These are phyloP conservation scores for Trichoderma gracile DNA, from an alignment of 2,329 filamentous ascomycete genomes.

Conservation along the genomic window DNA sequence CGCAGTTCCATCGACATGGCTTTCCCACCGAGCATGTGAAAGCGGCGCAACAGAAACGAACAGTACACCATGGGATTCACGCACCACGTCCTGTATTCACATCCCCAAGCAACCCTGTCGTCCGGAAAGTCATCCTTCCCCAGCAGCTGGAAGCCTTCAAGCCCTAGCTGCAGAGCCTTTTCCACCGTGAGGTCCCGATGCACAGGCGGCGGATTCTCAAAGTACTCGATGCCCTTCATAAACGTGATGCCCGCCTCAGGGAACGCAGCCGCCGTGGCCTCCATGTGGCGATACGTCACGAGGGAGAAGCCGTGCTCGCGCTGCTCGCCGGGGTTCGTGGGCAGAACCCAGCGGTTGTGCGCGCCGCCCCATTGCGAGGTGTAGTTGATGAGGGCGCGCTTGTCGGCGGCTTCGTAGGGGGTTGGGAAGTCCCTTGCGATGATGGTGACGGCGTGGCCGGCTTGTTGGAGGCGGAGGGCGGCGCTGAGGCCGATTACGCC, in stretches of 20 bases:
- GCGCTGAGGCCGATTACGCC: constrained; percentile 52
- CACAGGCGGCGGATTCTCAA: constrained; percentile 44
- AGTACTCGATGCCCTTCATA: constrained; percentile 50
- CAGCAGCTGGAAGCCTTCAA: constrained; percentile 42
- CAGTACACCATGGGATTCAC: constrained; percentile 55
- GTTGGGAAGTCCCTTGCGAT: constrained; percentile 50
- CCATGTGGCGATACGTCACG: constrained; percentile 47
- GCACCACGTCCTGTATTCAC: constrained; percentile 52
- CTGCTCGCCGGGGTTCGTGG: constrained; percentile 35
- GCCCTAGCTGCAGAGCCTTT: constrained; percentile 28
- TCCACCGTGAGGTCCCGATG: constrained; percentile 40
- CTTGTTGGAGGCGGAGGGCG: constrained; percentile 45
- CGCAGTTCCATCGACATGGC: constrained; percentile 23
- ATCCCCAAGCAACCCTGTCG: constrained; percentile 42
- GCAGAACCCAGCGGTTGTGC: constrained; percentile 49
- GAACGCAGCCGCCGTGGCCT: constrained; percentile 33
- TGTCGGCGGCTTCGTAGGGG: constrained; percentile 49
- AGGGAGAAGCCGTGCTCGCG: constrained; percentile 48
- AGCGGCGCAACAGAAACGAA: constrained; percentile 44
- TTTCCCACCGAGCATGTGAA: constrained; percentile 33
- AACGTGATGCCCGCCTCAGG: constrained; percentile 50
- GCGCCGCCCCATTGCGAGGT: constrained; percentile 55
- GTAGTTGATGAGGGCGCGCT: constrained; percentile 47
- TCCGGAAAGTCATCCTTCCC: constrained; percentile 40
- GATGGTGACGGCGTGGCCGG: constrained; percentile 45